Conservation (phyloP, 352 stramenopile genomes). For the Pythium dissimile region DNA sequence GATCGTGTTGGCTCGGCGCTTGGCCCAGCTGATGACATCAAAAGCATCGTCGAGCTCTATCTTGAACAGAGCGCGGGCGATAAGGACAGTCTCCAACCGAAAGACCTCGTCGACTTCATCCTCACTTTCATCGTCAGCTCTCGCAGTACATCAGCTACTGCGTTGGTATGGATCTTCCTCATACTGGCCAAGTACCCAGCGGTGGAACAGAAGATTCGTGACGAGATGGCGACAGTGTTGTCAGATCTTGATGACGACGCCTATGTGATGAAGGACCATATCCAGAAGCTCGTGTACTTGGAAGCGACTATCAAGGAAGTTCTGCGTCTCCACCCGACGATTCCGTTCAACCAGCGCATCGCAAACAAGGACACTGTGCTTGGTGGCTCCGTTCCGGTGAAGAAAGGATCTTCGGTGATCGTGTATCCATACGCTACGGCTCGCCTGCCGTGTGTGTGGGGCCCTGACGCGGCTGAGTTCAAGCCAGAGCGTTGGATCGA, state of each 20-base stretch:
- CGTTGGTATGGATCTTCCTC: conserved; percentile 73
- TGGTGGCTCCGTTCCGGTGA: conserved; percentile 20
- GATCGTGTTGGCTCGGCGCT: neutral
- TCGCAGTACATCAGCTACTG: conserved; percentile 65
- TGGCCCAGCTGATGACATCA: neutral
- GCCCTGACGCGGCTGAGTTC: conserved; percentile 46
- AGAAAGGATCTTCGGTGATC: conserved; percentile 20
- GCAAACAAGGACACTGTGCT: conserved; percentile 52
- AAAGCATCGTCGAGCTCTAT: conserved; percentile 20
- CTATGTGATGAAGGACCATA: conserved; percentile 42
- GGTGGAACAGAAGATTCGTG: conserved; percentile 36
- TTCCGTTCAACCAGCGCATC: conserved; percentile 54
- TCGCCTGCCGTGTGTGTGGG: conserved; percentile 32
- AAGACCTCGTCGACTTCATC: conserved; percentile 65
- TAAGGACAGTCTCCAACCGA: conserved; percentile 27
- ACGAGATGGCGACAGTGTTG: conserved; percentile 41
- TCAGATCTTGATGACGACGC: conserved; percentile 20
- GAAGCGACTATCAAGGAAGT: conserved; percentile 56
- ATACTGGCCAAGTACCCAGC: conserved; percentile 59
- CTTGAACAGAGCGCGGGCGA: conserved; percentile 15
- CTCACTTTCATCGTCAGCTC: conserved; percentile 67
- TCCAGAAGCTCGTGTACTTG: conserved; percentile 51
- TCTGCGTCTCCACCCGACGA: conserved; percentile 56
- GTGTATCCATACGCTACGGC: conserved; percentile 35
- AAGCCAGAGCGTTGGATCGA: conserved; percentile 58